Base-by-base conservation (phyloP, 805 yeast species). In the Starmerella ratchasimensis region DNA sequence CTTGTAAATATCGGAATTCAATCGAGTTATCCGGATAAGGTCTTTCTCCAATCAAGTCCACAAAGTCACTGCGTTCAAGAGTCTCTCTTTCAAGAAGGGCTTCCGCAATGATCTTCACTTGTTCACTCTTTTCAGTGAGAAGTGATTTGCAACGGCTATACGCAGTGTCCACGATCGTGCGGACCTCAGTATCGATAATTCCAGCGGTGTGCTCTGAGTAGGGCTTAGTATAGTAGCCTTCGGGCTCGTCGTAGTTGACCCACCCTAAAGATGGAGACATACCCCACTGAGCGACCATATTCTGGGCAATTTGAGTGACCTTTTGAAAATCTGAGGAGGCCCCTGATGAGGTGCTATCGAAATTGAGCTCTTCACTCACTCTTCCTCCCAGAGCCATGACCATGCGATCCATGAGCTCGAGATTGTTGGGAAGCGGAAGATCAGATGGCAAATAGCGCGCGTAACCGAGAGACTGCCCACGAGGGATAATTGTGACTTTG, bases 391-490 rank as follows among this genome's bases (percentile, higher is more conserved):
- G 67, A 0, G 96, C 80, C 97, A 90, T 93, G 20, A 84, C 74
- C 93, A 90, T 86, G 47, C 93, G 71, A 58, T 90, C 94, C 47
- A 67, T 67, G 45, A 86, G 71, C 59, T 90, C 95, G 45, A 74
- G 69, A 41, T 76, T 76, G 22, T 78, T 72, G 48, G 81, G 64
- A 52, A 90, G 64, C 53, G 81, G 84, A 42, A 78, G 75, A 56
- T 90, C 99, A 35, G 88, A 83, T 2, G 99, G 98, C 46, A 93
- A 68, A 55, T 88, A 93, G 58, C 90, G 95, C 1, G 98, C 98
- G 58, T 93, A 90, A 17, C 99, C 99, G 37, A 90, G 67, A 2
- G 97, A 94, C 60, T 80, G 90, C 13, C 97, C 97, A 52, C 97
- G 72, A 28, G 99, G 98, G 44, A 90, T 82, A 51, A 93, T 90